phyloP scores from a whole-genome alignment of 345 rosid species.

The Cochlearia excelsa region DNA sequence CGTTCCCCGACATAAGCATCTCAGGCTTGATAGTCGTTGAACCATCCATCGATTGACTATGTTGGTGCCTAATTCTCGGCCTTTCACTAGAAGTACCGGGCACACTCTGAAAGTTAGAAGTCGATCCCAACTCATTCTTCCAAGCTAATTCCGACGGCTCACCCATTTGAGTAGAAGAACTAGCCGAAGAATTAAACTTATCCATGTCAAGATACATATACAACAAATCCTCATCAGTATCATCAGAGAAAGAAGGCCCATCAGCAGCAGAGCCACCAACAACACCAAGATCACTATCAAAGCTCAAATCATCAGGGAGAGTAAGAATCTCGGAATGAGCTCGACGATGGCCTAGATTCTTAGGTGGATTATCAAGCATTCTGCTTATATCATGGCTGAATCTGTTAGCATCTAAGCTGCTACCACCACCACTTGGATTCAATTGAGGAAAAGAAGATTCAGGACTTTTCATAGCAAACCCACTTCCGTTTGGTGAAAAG shows the following conservation, averaged over 20 bases:
- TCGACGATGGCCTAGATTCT: constrained; percentile 83
- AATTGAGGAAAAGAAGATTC: constrained; percentile 53
- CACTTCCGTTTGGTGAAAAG: constrained; percentile 46
- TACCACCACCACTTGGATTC: constrained; percentile 33
- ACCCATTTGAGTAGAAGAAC: constrained; percentile 56
- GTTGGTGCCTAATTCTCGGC: constrained; percentile 87
- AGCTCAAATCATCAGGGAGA: constrained; percentile 88
- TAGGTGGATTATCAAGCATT: constrained; percentile 83
- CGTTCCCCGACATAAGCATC: constrained; percentile 71
- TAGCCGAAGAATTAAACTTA: constrained; percentile 67
- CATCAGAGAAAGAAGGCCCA: constrained; percentile 61
- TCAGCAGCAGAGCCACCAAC: constrained; percentile 55
- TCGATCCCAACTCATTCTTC: constrained; percentile 16
- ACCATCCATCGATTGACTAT: constrained; percentile 95
- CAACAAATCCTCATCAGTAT: constrained; percentile 74
- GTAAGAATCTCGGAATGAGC: constrained; percentile 93
- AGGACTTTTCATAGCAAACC: constrained; percentile 44
- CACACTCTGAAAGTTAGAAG: constrained; percentile 34
- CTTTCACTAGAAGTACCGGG: constrained; percentile 55
- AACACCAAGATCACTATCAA: constrained; percentile 86
- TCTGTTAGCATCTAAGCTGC: constrained; percentile 47
- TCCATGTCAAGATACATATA: constrained; percentile 89
- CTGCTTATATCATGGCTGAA: constrained; percentile 79
- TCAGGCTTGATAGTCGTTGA: constrained; percentile 69
- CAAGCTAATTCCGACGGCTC: constrained; percentile 44